Conservation (phyloP, 768 basidiomycete genomes). For the Tulasnella sp. region DNA sequence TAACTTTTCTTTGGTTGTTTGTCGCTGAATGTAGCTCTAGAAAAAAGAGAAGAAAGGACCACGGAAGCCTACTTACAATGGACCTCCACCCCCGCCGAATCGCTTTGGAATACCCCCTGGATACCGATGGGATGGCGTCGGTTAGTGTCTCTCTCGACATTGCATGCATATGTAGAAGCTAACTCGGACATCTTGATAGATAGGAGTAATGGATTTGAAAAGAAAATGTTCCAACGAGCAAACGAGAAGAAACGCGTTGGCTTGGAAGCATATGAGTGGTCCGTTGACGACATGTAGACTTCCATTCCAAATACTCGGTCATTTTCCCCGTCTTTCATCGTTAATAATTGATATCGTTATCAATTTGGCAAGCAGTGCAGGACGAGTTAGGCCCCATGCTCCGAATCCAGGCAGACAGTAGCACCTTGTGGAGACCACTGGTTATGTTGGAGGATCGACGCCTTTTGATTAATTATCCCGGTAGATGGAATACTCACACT, state of each 20-base stretch:
- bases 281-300: conserved; percentile 81
- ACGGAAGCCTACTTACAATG: conserved; percentile 69
- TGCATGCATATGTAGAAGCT: too few relatives aligned
- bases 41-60: conserved; percentile 66
- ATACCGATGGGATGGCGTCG: conserved; percentile 97
- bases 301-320: not conserved
- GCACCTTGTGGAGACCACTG: too few relatives aligned
- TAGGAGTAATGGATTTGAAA: conserved; percentile 87
- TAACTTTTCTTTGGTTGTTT: not conserved
- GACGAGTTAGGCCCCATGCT: too few relatives aligned
- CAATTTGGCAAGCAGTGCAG: too few relatives aligned
- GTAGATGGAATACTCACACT: too few relatives aligned
- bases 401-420: too few relatives aligned
- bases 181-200: conserved; percentile 50
- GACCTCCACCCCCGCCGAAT: conserved; percentile 85
- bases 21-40: conserved; percentile 28
- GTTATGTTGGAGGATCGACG: too few relatives aligned
- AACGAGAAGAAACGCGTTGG: conserved; percentile 63
- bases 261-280: conserved; percentile 69
- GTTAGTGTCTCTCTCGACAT: too few relatives aligned
- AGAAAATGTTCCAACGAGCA: conserved; percentile 71
- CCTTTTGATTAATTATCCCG: too few relatives aligned
- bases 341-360: too few relatives aligned
- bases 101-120: conserved; percentile 92
- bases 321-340: not conserved